Percentiles rank a stretch among this genome's conserved stretches.
Conservation (phyloP, 805 yeast genomes). For the Pichia heedii region DNA sequence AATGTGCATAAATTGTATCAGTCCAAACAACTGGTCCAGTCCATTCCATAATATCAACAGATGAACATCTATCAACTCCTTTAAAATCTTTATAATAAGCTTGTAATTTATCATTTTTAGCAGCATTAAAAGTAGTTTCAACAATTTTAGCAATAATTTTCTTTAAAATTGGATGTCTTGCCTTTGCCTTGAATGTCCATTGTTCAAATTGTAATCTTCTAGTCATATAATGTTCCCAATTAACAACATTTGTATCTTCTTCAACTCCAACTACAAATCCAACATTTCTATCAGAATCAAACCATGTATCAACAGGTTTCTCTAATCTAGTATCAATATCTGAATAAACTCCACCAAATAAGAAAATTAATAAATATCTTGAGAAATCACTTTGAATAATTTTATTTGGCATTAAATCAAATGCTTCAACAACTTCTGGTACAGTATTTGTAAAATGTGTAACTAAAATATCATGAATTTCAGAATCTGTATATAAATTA, state of each 20-base stretch:
- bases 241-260: constrained; percentile 41
- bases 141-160: constrained; percentile 46
- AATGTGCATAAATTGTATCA: constrained; percentile 57
- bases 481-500: constrained; percentile 26
- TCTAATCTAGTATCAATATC: constrained; percentile 52
- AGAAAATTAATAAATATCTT: constrained; percentile 43
- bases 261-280: constrained; percentile 51
- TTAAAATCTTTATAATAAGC: constrained; percentile 30
- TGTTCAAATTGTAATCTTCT: constrained; percentile 55
- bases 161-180: constrained; percentile 52
- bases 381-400: constrained; percentile 46
- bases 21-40: constrained; percentile 79
- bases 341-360: constrained; percentile 53
- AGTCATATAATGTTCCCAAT: constrained; percentile 44
- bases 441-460: constrained; percentile 25
- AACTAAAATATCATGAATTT: constrained; percentile 22
- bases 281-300: constrained; percentile 41
- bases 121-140: constrained; percentile 37
- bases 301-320: constrained; percentile 53
- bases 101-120: constrained; percentile 26
- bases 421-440: constrained; percentile 50
- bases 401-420: constrained; percentile 44
- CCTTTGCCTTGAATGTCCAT: constrained; percentile 52
- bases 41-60: constrained; percentile 55
- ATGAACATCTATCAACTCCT: constrained; percentile 29